phyloP scores from a whole-genome alignment of 2,329 filamentous ascomycete genomes.

The Raffaelea albimanens region DNA sequence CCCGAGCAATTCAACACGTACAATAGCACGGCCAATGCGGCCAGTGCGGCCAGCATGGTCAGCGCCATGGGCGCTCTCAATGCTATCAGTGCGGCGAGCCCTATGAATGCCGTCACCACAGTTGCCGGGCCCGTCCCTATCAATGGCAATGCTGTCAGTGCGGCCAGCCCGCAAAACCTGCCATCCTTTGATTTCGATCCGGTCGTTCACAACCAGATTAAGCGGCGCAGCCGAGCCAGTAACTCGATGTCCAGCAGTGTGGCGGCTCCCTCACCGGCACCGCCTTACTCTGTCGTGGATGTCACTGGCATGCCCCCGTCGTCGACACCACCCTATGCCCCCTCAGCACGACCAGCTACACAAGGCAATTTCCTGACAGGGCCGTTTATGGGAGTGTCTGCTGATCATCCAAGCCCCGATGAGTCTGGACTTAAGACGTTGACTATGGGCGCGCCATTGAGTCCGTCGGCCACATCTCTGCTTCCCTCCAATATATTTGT shows the following conservation, averaged over 20 bases:
- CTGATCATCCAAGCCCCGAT: slow-evolving; percentile 37
- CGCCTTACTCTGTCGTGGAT: slow-evolving; percentile 30
- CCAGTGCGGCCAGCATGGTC: not conserved
- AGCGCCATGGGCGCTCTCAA: not conserved
- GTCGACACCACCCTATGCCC: slow-evolving; percentile 24
- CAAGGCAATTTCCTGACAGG: slow-evolving; percentile 43
- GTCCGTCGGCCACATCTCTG: slow-evolving; percentile 64
- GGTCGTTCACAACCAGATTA: slow-evolving; percentile 28
- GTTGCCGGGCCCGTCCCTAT: not conserved
- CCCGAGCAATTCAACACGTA: slow-evolving; percentile 28
- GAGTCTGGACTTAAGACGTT: slow-evolving; percentile 54
- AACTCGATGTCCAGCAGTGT: slow-evolving; percentile 35
- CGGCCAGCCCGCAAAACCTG: not conserved
- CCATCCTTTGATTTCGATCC: slow-evolving; percentile 34
- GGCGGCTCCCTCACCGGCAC: slow-evolving; percentile 28
- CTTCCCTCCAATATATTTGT: slow-evolving; percentile 57
- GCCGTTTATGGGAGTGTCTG: slow-evolving; percentile 40
- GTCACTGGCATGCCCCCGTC: slow-evolving; percentile 8
- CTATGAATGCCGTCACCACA: no score
- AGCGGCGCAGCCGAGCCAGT: slow-evolving; percentile 38
- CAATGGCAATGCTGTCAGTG: not conserved
- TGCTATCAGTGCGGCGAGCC: not conserved
- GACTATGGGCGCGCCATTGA: slow-evolving; percentile 60
- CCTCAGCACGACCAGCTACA: slow-evolving; percentile 5
- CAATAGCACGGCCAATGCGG: slow-evolving; percentile 28